These are phyloP conservation scores for Ilex paraguariensis DNA, from an alignment of 305 asterid genomes.

Conservation along the genomic window DNA sequence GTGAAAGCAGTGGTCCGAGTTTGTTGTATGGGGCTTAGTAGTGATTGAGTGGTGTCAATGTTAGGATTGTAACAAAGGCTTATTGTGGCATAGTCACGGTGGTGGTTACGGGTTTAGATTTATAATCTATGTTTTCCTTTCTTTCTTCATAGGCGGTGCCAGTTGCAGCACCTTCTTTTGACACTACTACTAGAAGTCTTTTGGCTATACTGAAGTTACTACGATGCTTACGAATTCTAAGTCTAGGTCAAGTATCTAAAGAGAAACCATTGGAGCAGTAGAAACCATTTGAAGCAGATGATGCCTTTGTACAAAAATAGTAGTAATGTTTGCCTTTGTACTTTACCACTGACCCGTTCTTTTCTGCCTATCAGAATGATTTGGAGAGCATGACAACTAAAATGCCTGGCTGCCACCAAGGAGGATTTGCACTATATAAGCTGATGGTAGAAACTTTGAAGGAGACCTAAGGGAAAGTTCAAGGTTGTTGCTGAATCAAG, in stretches of 20 bases:
- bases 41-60: no score
- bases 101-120: no score
- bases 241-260: neutral
- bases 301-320: neutral
- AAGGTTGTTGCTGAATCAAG: no score
- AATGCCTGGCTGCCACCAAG: slow-evolving; percentile 96
- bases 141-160: no score
- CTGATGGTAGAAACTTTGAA: slow-evolving; percentile 47
- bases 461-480: slow-evolving; percentile 12
- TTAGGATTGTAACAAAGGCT: no score
- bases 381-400: slow-evolving; percentile 38
- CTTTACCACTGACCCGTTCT: neutral
- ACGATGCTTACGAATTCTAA: neutral
- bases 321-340: neutral
- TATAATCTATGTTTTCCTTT: no score
- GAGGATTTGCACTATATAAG: slow-evolving; percentile 79
- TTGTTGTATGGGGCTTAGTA: no score
- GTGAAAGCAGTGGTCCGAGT: no score
- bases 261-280: neutral
- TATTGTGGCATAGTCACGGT: no score
- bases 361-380: slow-evolving; percentile 39
- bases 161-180: no score
- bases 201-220: no score
- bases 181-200: no score
- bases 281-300: neutral